These are phyloP conservation scores for Phanerochaete carnosa DNA, from an alignment of 768 basidiomycete species.

Conservation along the genomic window DNA sequence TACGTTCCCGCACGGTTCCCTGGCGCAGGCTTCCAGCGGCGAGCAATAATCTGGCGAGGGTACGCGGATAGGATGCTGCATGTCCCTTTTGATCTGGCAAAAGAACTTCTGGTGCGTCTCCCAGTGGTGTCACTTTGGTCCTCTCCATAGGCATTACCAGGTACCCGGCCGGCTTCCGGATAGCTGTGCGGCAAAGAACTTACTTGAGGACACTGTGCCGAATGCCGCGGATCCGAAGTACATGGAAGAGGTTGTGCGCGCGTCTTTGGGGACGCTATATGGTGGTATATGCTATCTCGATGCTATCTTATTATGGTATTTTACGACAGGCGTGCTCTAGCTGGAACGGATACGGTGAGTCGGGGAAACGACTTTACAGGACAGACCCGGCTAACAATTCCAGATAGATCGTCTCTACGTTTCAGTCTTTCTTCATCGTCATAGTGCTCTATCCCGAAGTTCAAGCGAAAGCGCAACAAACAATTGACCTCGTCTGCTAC, in stretches of 20 bases:
- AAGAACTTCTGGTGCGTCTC: neutral
- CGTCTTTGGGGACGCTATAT: no score
- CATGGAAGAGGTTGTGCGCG: no score
- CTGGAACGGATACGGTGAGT: no score
- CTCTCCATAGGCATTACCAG: neutral
- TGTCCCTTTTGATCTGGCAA: neutral
- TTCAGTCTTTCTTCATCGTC: constrained; percentile 33
- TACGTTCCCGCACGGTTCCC: constrained; percentile 7
- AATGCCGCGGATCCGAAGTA: neutral
- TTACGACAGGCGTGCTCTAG: no score
- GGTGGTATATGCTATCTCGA: no score
- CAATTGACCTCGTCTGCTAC: constrained; percentile 26
- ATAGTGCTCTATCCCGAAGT: constrained; percentile 34
- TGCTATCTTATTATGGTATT: no score
- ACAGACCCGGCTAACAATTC: no score
- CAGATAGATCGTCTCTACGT: constrained; percentile 27
- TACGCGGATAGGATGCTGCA: neutral
- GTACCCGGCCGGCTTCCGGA: neutral
- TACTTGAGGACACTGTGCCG: neutral
- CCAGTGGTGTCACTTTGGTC: neutral
- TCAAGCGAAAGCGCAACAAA: constrained; percentile 22
- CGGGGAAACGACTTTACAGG: no score
- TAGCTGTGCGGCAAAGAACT: neutral
- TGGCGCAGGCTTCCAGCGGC: neutral
- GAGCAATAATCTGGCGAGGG: neutral